These are phyloP conservation scores for Diospyros lotus DNA, from an alignment of 148 eudicot species.

Conservation along the genomic window DNA sequence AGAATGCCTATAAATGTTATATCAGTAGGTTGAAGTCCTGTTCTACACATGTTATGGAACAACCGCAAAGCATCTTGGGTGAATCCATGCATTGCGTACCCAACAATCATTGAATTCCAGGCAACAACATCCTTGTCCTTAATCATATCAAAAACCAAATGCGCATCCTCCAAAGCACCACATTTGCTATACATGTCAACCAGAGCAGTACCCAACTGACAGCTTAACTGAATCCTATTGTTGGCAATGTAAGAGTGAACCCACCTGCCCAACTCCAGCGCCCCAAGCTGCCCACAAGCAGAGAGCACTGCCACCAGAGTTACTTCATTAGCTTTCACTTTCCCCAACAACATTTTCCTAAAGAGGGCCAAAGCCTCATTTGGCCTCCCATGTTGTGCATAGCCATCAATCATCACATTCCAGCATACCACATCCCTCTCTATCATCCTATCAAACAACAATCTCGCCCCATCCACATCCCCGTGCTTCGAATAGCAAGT, in stretches of 20 bases:
- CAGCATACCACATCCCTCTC: slow-evolving; percentile 81
- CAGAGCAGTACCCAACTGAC: slow-evolving; percentile 64
- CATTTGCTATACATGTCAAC: slow-evolving; percentile 91
- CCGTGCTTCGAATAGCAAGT: slow-evolving; percentile 70
- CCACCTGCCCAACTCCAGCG: slow-evolving; percentile 75
- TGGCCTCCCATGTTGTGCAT: slow-evolving; percentile 58
- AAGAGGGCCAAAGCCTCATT: slow-evolving; percentile 59
- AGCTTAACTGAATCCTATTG: slow-evolving; percentile 33
- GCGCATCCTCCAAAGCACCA: slow-evolving; percentile 76
- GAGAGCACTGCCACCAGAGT: slow-evolving; percentile 65
- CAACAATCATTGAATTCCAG: slow-evolving; percentile 83
- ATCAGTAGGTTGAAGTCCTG: slow-evolving; percentile 54
- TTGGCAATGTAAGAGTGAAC: slow-evolving; percentile 62
- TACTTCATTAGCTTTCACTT: slow-evolving; percentile 49
- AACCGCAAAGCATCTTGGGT: slow-evolving; percentile 49
- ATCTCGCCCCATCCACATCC: slow-evolving; percentile 44
- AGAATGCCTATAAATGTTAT: slow-evolving; percentile 76
- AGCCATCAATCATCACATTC: slow-evolving; percentile 96
- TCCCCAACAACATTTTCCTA: slow-evolving; percentile 49
- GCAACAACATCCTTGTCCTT: slow-evolving; percentile 63
- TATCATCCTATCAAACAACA: slow-evolving; percentile 62
- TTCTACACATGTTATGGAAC: slow-evolving; percentile 39
- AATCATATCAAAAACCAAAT: slow-evolving; percentile 52
- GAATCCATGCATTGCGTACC: slow-evolving; percentile 81
- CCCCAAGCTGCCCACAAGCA: slow-evolving; percentile 85